Evolutionary conservation across 2,329 filamentous ascomycete genomes (phyloP), one percentile per base, ranked within the genome.

Genomic region (Cadophora malorum): DNA sequence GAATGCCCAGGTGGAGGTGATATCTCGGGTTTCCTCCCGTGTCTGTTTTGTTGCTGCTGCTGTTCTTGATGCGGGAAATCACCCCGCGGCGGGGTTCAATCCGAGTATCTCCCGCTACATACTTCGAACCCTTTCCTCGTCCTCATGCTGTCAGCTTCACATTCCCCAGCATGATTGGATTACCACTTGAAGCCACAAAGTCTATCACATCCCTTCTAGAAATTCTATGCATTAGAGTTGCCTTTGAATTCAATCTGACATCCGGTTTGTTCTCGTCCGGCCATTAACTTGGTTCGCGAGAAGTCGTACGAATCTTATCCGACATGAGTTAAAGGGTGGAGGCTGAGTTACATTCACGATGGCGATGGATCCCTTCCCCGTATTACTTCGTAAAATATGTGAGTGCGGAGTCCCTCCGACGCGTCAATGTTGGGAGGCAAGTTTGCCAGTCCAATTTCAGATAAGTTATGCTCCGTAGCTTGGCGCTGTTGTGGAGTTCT

Each of bases 251-350:
- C 8, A 38, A 38, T 38, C 35, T 38, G 35, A 9, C 53, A 56
- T 56, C 53, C 53, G 53, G 53, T 56, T 56, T 35, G 6, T 35
- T 56, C 53, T 56, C 53, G 53, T 56, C 5, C 53, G 53, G 53
- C 28, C 35, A 8, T 16, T 35, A n/a, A 19, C 9, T 19, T 45
- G 41, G 12, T 45, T 45, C 35, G 12, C 35, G 35, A 38, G 35
- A 38, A 38, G 41, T 45, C 16, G 14, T 45, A 19, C 41, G 14
- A 19, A 19, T 19, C 5, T 45, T 21, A 9, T 7, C 3, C 28
- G 53, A 35, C 14, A 14, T 33, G 8, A 9, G 21, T 6, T 6
- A 21, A 35, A 31, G 4, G 2, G 50, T 53, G 50, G 23, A 53
- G 50, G 23, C 50, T 53, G 50, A 53, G 50, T 53, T 45, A 14